Base-by-base conservation (phyloP, 139 green algal species). In the Raphidocelis subcapitata region DNA sequence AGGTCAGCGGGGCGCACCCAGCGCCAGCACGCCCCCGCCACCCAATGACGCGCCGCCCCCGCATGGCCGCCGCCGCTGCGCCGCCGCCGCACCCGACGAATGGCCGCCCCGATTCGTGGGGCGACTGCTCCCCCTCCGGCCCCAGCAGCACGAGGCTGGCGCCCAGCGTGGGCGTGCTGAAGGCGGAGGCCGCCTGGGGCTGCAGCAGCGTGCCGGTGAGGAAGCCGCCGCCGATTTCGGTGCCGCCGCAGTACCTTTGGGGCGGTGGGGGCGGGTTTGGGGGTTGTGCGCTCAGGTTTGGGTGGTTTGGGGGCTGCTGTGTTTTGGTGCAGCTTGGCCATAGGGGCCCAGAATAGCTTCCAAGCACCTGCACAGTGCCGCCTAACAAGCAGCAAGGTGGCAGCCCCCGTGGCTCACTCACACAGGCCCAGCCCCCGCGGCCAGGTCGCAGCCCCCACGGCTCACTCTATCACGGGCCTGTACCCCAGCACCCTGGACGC, bases 181-280 rank as follows among this genome's bases (percentile, higher is more conserved):
- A 98, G 28, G 73, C 79, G 62, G 87, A 85, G 29, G 91, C 86
- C 4, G 73, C 75, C 76, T 92, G 84, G 28, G 94, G 87, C 79
- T 94, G 87, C 55, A 98, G 78, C 75, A 92, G 60, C 67, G 66
- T 88, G 54, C 86, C 81, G 5, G 82, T 79, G 37, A 95, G 12
- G 72, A 92, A 98, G 68, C 75, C 93, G 46, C 94, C 94, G 1
- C 87, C 94, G 52, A 98, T 89, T 81, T 98, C 94, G 0, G 94
- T 98, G 64, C 94, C 71, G 32, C 70, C 90, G 36, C 67, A 75
- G 60, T 72, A 75, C 52, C 78, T 77, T 69, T 61, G 63, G 5
- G 49, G 35, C 20, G 44, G 15, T 20, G 26, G n/a, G n/a, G n/a
- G n/a, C n/a, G n/a, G n/a, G n/a, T n/a, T n/a, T n/a, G n/a, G n/a